Evolutionary conservation across 1,139 yeast species (phyloP), one percentile per base, ranked within the genome.

Genomic region (Groenewaldozyma sp.): DNA sequence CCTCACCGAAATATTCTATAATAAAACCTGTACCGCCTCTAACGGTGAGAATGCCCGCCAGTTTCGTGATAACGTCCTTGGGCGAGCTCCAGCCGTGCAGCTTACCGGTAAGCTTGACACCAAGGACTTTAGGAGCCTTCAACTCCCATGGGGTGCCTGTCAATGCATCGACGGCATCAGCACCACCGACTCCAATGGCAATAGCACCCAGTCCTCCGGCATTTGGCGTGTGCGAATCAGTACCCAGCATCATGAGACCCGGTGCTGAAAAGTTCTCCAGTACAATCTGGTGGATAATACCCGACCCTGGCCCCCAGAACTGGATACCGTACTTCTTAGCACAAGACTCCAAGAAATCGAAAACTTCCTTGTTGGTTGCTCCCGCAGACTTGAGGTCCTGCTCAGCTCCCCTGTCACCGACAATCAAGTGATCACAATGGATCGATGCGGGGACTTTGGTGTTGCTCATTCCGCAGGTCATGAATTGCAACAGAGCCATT

Each of bases 151-250:
- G 82, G 58, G 83, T 73, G 64, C 81, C 81, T 50, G 96, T 87
- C 83, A 91, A 77, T 58, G 84, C 98, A 68, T 91, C 97, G 59
- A 91, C 97, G 53, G 97, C 97, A 67, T 91, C 98, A 58, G 98
- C 98, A 80, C 97, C 98, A 78, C 98, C 98, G 55, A 91, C 97
- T 79, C 97, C 98, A 62, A 91, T 91, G 58, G 97, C 97, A 59
- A 88, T 75, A 73, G 83, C 94, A 72, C 98, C 98, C 60, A 91
- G 76, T 70, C 97, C 98, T 76, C 98, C 97, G 54, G 97, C 98
- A 65, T 91, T 91, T 54, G 97, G 97, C 56, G 98, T 91, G 72
- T 91, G 97, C 34, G 97, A 88, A 70, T 91, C 98, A 49, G 98
- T 88, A 74, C 98, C 97, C 55, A 91, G 82, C 70, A 91, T 77